Conservation (phyloP, 2,329 filamentous ascomycete genomes). For the Ceratocystis huliohia region DNA sequence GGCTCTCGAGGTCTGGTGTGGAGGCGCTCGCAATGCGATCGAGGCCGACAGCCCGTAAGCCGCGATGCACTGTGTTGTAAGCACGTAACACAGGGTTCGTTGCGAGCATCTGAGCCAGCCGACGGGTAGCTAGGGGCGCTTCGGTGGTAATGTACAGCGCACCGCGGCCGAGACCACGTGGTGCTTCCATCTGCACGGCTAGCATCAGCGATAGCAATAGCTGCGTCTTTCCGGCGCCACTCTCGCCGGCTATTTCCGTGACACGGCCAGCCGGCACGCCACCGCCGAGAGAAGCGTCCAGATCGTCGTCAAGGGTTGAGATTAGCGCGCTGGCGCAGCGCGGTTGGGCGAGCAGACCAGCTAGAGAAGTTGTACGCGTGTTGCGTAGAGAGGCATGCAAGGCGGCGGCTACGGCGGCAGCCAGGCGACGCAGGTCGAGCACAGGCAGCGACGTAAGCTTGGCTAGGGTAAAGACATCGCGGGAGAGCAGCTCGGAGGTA, state of each 20-base stretch:
- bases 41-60: slow-evolving; percentile 43
- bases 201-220: slow-evolving; percentile 76
- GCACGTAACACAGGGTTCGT: slow-evolving; percentile 23
- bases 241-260: slow-evolving; percentile 85
- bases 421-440: slow-evolving; percentile 63
- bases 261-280: slow-evolving; percentile 72
- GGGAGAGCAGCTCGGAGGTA: slow-evolving; percentile 71
- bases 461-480: slow-evolving; percentile 70
- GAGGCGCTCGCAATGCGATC: slow-evolving; percentile 67
- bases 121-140: slow-evolving; percentile 65
- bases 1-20: slow-evolving; percentile 80
- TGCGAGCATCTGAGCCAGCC: slow-evolving; percentile 66
- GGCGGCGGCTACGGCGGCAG: slow-evolving; percentile 51
- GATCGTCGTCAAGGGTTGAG: slow-evolving; percentile 62
- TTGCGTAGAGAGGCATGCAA: slow-evolving; percentile 49
- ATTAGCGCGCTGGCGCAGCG: slow-evolving; percentile 33
- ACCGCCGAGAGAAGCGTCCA: slow-evolving; percentile 61
- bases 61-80: slow-evolving; percentile 36
- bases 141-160: slow-evolving; percentile 93
- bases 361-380: slow-evolving; percentile 6
- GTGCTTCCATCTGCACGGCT: slow-evolving; percentile 65
- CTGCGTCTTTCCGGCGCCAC: slow-evolving; percentile 90
- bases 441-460: slow-evolving; percentile 74
- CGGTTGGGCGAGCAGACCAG: not conserved
- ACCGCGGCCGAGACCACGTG: slow-evolving; percentile 56